Percentiles rank a stretch among this genome's conserved stretches.
These are phyloP conservation scores for Prosopis cineraria DNA, from an alignment of 306 rosid genomes.

Conservation along the genomic window DNA sequence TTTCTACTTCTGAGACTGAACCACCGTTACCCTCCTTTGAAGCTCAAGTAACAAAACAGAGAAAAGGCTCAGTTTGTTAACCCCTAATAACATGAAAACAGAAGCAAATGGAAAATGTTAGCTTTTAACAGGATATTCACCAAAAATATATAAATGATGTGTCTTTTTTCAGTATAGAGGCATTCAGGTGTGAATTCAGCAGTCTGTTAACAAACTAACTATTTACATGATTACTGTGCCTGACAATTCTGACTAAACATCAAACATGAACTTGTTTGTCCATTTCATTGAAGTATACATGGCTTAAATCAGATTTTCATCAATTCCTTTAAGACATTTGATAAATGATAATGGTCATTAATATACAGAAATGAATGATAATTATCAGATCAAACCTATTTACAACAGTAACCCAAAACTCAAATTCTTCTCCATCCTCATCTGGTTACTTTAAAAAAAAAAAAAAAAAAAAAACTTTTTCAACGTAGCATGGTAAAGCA, in stretches of 20 bases:
- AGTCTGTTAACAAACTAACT: not conserved
- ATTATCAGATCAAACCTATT: not conserved
- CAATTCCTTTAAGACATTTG: not conserved
- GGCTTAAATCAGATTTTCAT: not conserved
- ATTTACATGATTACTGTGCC: not conserved
- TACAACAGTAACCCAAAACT: not conserved
- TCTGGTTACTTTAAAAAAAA: not conserved
- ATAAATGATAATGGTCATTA: not conserved
- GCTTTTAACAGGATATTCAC: not conserved
- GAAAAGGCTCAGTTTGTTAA: not conserved
- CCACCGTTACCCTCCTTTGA: not conserved
- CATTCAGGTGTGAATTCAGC: slow-evolving; percentile 3
- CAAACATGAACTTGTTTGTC: not conserved
- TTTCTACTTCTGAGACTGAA: not conserved
- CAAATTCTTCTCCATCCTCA: slow-evolving; percentile 12
- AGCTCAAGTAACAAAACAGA: not conserved
- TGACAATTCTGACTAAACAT: not conserved
- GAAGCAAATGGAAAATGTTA: slow-evolving; percentile 1
- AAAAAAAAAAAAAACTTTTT: no score
- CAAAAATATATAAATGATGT: not conserved
- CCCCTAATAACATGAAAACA: not conserved
- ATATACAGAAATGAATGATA: not conserved
- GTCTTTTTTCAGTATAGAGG: not conserved
- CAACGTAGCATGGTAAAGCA: not conserved
- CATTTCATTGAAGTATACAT: not conserved